phyloP scores from a whole-genome alignment of 352 stramenopile species.

The Heterotrichella gracilis region DNA sequence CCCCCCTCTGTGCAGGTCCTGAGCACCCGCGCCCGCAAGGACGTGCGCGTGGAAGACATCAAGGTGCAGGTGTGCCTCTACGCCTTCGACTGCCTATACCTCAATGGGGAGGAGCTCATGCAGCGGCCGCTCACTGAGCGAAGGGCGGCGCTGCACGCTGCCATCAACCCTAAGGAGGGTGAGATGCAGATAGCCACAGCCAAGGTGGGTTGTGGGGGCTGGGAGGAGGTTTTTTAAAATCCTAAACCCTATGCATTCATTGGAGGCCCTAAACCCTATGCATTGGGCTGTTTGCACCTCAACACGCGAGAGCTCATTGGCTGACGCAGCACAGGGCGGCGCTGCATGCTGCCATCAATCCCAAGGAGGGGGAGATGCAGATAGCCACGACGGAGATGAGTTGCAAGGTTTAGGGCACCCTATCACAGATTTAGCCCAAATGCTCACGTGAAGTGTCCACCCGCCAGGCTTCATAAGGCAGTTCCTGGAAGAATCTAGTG shows the following conservation, averaged over 20 bases:
- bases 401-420: too few relatives aligned
- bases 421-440: too few relatives aligned
- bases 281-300: too few relatives aligned
- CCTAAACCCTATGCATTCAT: too few relatives aligned
- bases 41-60: slow-evolving; percentile 22
- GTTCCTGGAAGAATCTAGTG: neutral
- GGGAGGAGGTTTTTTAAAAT: too few relatives aligned
- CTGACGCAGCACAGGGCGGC: slow-evolving; percentile 51
- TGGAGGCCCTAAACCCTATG: too few relatives aligned
- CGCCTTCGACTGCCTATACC: slow-evolving; percentile 89
- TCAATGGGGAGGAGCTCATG: slow-evolving; percentile 76
- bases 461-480: too few relatives aligned
- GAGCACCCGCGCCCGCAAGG: slow-evolving; percentile 71
- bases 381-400: slow-evolving; percentile 46
- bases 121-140: slow-evolving; percentile 46
- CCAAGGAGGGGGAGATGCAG: slow-evolving; percentile 59
- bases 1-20: too few relatives aligned
- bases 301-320: too few relatives aligned
- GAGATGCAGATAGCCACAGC: slow-evolving; percentile 66
- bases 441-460: too few relatives aligned
- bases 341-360: slow-evolving; percentile 51
- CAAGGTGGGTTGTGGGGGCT: slow-evolving; percentile 24
- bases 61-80: slow-evolving; percentile 48
- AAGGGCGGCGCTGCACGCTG: slow-evolving; percentile 43
- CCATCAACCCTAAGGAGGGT: slow-evolving; percentile 56